phyloP scores from a whole-genome alignment of 2,329 filamentous ascomycete genomes.

The Zasmidium citrigriseum region DNA sequence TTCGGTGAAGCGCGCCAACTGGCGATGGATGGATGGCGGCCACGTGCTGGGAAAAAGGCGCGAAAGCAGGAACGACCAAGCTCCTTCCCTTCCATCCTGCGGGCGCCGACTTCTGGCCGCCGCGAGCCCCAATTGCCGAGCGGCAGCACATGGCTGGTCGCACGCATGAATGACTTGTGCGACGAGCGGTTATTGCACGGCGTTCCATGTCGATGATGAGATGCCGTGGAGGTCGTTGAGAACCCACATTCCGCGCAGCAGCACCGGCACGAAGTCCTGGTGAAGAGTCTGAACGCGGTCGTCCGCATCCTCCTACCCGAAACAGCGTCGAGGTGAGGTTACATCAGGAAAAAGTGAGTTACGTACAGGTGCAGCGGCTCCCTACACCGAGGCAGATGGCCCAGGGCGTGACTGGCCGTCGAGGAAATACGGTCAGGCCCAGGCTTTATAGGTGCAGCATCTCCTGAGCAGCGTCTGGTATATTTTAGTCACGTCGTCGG shows the following conservation, averaged over 20 bases:
- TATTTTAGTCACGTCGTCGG: constrained; percentile 1
- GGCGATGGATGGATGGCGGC: constrained; percentile 4
- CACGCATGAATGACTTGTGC: constrained; percentile 1
- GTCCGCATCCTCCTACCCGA: constrained; percentile 6
- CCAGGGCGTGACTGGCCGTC: not conserved
- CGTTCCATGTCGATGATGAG: not conserved
- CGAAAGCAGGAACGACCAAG: constrained; percentile 9
- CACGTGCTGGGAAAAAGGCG: constrained; percentile 4
- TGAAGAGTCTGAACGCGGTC: not conserved
- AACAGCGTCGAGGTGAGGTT: constrained; percentile 4
- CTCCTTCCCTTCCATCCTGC: not conserved
- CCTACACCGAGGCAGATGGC: not conserved
- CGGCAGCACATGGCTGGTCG: not conserved
- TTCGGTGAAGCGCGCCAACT: not conserved
- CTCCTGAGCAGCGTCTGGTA: not conserved
- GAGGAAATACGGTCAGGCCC: not conserved
- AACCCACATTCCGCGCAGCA: not conserved
- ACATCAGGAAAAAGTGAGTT: constrained; percentile 3
- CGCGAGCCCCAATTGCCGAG: constrained; percentile 3
- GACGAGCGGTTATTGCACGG: not conserved
- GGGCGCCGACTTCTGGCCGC: constrained; percentile 9
- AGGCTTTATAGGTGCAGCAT: not conserved
- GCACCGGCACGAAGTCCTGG: not conserved
- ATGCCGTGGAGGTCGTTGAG: not conserved
- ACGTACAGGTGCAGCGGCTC: not conserved